Base-by-base conservation (phyloP, 345 rosid species). In the Aquilaria sinensis region DNA sequence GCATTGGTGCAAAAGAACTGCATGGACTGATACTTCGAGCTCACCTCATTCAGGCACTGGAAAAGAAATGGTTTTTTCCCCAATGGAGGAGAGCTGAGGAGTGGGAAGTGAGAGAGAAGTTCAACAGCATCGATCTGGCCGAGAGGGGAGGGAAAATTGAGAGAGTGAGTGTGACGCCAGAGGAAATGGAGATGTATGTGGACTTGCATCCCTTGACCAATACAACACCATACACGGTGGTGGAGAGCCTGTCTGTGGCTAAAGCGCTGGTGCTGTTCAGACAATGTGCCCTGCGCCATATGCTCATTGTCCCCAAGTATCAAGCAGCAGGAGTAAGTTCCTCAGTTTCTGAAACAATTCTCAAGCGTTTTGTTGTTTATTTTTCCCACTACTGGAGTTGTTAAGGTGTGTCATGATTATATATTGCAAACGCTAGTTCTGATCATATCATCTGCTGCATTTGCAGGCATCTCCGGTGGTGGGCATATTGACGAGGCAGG, bases 191-290 rank as follows among this genome's bases (percentile, higher is more conserved):
- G 34, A 89, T 87, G 97, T 85, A 78, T 57, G 75, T 84, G 6
- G 98, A 92, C 71, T 76, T 92, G 65, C 98, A 87, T 84, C 93
- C 96, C 64, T 84, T 92, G 8, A 80, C 91, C 61, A 92, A 92
- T 78, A 81, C 96, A 65, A 87, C 96, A 1, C 96, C 98, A 56
- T 87, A 78, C 76, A 87, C 93, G 0, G 98, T 89, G 56, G 67
- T 85, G 78, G 96, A 89, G 67, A 87, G 83, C 80, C 83, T 84
- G 85, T 89, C 96, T 3, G 96, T 87, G 52, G 96, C 91, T n/a
- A 92, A 89, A 76, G 96, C 98, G 51, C 53, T 84, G 78, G 89
- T 92, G 64, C 82, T 89, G 16, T 92, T 89, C 80, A 66, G 98
- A 69, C 87, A 72, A 78, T 83, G 85, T 16, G 98, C 89, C 32